Evolutionary conservation across 257 asterid genomes (phyloP), one percentile per base, ranked within the genome.

Genomic region (Schizonepeta tenuifolia): DNA sequence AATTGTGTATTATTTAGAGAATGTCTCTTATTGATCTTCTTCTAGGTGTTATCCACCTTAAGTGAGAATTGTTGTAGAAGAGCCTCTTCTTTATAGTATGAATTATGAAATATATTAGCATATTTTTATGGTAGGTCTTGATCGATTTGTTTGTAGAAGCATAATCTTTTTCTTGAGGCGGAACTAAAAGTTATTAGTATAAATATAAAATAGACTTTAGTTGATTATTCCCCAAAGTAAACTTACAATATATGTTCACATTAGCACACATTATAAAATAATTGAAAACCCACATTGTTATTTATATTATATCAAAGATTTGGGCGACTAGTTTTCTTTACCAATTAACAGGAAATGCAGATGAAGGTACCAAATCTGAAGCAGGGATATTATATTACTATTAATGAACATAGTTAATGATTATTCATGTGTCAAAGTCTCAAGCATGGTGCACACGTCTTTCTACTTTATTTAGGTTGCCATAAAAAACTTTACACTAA

Each of bases 331-430:
- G 38, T 36, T 61, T 61, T 18, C 14, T 35, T 35, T 21, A 21
- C 38, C 21, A 22, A 12, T 12, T 40, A 11, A 20, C 35, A 5
- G 21, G 17, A 66, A 40, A 65, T 41, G 1, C 3, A 11, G 3
- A 74, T 12, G 31, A 54, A 26, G 46, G 67, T 35, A 36, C 24
- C 74, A 58, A 59, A 62, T 46, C 75, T 63, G 70, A 35, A 21
- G n/a, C 28, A 55, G 36, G 41, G 22, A 56, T 20, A 51, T 64
- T 28, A 65, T 26, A 9, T 9, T 33, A 50, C 21, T 35, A 50
- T 61, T 40, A 10, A 43, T 69, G 63, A 69, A 6, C 9, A 0
- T 44, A 57, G 57, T 26, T 46, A 21, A 54, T 33, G 18, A 46
- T 78, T 46, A 14, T 24, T 41, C 14, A 28, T 73, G 50, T 73